Base-by-base conservation (phyloP, 768 basidiomycete species). In the Jaapia argillacea region DNA sequence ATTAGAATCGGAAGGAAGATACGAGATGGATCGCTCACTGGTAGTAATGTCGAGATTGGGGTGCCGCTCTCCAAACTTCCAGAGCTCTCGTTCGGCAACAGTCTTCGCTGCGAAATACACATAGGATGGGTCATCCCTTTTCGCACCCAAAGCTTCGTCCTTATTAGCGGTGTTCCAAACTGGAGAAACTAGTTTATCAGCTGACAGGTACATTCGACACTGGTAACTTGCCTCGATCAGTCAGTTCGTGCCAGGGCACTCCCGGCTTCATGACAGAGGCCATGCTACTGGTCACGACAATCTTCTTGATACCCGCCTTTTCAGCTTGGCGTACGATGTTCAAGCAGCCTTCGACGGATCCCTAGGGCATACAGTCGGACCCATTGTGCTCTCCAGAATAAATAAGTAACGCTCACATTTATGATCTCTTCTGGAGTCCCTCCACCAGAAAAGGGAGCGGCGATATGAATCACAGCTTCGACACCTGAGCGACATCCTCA, bases 301-400 rank as follows among this genome's bases (percentile, higher is more conserved):
- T 63, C 5, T 70, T 58, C 55, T 67, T 61, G 55, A 75, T 57
- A 1, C 54, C 48, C 2, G 53, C 68, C n/a, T 67, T 52, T 6
- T 66, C 57, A 22, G 70, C 64, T 26, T 72, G 66, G 22, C 56
- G 52, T 50, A 73, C 63, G 18, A 74, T 51, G 33, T 59, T 60
- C 39, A 48, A 22, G 4, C 54, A 51, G 13, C 58, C 55, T 5
- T 48, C 48, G 5, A 53, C 41, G 3, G 56, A 10, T 10, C 10
- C 31, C 31, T 33, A 16, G 10, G 10, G 31, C 10, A 16, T 10
- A 10, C 10, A 10, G 31, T 33, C 31, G 16, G 16, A 10, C n/a
- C n/a, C n/a, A 33, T 10, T 10, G 31, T 33, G 31, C 10, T 33
- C 10, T 10, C 16, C 10, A 33, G 10, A 33, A 10, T n/a, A n/a